Evolutionary conservation across 805 yeast genomes (phyloP), one percentile per base, ranked within the genome.

Genomic region (Zygotorulaspora chibaensis): DNA sequence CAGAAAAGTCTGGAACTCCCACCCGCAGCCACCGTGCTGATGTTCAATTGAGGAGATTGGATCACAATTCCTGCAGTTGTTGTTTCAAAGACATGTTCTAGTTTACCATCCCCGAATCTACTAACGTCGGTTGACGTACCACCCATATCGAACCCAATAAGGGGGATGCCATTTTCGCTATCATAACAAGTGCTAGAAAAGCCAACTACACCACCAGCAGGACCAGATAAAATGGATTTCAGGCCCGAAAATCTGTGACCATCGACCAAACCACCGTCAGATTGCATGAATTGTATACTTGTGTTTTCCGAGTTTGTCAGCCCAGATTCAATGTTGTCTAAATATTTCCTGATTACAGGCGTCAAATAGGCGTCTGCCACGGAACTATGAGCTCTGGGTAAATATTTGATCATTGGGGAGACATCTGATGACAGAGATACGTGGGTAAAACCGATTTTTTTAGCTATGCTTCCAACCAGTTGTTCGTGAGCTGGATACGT

Each of bases 201-300:
- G 0, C 98, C 98, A 28, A 91, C 96, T 47, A 91, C 95, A 40
- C 98, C 98, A 31, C 98, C 98, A 8, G 98, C 98, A 2, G 98
- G 98, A 2, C 98, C 98, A 1, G 96, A 87, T 29, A 91, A 67
- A 40, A 91, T 85, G 3, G 98, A 96, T 55, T 81, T 76, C 30
- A 91, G 70, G 1, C 98, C 98, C 0, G 96, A 83, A 62, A 91
- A 91, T 40, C 79, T 75, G 17, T 79, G 72, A 58, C 93, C 89
- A 45, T 88, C 88, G 17, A 90, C 89, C 48, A 91, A 74, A 2
- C 98, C 98, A 47, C 98, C 98, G 63, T 91, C 96, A 10, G 96
- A 86, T 66, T 91, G 96, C 98, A 91, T 91, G 65, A 91, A 91
- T 54, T 84, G 83, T 48, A 87, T 77, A 40, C 65, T 64, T 2